Percentiles rank a stretch among this genome's conserved stretches.
Conservation (phyloP, 2,329 filamentous ascomycete species). For the Phyllosticta capitalensis region DNA sequence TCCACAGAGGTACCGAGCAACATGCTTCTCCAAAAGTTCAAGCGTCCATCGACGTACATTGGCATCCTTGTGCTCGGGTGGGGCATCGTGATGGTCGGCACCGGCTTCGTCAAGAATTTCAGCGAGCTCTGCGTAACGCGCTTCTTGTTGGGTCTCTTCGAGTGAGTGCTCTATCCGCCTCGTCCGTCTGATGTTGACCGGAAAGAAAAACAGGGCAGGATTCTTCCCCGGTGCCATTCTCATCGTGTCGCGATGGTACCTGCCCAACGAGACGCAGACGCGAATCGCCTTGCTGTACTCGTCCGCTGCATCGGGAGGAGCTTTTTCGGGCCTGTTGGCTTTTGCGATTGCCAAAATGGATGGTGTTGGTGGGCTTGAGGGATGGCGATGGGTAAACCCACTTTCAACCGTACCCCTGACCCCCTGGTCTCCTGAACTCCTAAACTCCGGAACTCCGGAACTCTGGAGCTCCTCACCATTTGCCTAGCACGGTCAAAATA, state of each 20-base stretch:
- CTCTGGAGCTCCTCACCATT: too few species aligned
- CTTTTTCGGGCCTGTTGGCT: conserved; percentile 48
- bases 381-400: conserved; percentile 23
- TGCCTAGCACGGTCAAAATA: too few species aligned
- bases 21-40: conserved; percentile 47
- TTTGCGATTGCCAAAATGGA: conserved; percentile 49
- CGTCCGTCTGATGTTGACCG: too few species aligned
- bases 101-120: conserved; percentile 38
- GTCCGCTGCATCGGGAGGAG: conserved; percentile 43
- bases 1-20: conserved; percentile 40
- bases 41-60: conserved; percentile 31
- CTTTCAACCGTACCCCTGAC: background rate
- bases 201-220: conserved; percentile 14
- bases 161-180: conserved; percentile 10
- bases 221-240: conserved; percentile 31
- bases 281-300: conserved; percentile 50
- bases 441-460: too few species aligned
- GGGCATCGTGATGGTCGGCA: conserved; percentile 35
- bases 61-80: conserved; percentile 34
- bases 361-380: conserved; percentile 32
- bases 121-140: conserved; percentile 39
- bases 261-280: conserved; percentile 45
- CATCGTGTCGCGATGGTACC: conserved; percentile 52
- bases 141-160: conserved; percentile 28
- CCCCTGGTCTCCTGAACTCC: too few species aligned